Evolutionary conservation across 495 filamentous ascomycete species (phyloP).

Genomic region (Darksidea phi): DNA sequence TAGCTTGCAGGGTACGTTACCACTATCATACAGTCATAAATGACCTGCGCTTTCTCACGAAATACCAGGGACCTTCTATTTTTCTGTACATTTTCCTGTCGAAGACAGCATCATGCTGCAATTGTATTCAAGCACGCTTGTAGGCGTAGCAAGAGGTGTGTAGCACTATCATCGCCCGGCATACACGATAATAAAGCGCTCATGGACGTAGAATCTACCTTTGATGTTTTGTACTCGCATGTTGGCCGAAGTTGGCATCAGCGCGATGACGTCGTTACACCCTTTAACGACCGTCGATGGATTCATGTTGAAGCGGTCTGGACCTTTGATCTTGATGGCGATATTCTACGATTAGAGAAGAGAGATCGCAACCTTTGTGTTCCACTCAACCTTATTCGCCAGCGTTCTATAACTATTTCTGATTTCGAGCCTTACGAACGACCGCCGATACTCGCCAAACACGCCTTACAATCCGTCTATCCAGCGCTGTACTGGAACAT

Average conservation of each 20-base stretch:
- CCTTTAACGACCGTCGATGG: constrained; percentile 18
- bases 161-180: constrained; percentile 7
- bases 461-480: constrained; percentile 17
- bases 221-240: constrained; percentile 19
- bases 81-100: constrained; percentile 18
- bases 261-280: constrained; percentile 25
- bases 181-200: constrained; percentile 11
- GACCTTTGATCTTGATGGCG: constrained; percentile 25
- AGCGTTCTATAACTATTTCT: constrained; percentile 26
- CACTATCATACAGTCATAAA: neutral
- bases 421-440: constrained; percentile 26
- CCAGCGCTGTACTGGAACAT: constrained; percentile 13
- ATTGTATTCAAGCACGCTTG: constrained; percentile 24
- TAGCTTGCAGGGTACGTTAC: constrained; percentile 18
- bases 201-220: constrained; percentile 23
- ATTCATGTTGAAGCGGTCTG: constrained; percentile 16
- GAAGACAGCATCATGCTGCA: constrained; percentile 19
- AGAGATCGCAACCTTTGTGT: constrained; percentile 16
- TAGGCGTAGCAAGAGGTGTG: constrained; percentile 21
- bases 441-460: constrained; percentile 1
- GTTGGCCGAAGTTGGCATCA: constrained; percentile 16
- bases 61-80: constrained; percentile 27
- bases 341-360: constrained; percentile 26
- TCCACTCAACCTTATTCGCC: constrained; percentile 24
- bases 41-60: constrained; percentile 10